Base-by-base conservation (phyloP, 75 land plant species). In the Picea sitchensis region DNA sequence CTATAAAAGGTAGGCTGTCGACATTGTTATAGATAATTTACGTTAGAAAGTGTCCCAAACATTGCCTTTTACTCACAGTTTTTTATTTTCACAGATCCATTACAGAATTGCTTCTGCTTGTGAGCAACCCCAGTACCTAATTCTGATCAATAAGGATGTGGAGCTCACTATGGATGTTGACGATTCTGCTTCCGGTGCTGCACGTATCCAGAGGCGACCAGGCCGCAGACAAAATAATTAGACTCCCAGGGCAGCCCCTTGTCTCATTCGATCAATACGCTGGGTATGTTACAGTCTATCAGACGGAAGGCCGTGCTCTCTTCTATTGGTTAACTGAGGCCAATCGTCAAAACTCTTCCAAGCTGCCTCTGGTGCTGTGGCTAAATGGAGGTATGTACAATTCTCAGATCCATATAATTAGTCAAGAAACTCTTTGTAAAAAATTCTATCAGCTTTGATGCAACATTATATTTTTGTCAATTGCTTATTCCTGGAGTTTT, bases 351-450 rank as follows among this genome's bases (percentile, higher is more conserved):
- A 7, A 82, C 12, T 21, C 77, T 0, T 65, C 80, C 63, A 81
- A 84, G 41, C 82, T 84, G n/a, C 90, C 91, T 2, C 77, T 89
- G 31, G 85, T 89, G 4, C 80, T 89, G 56, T 89, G 91, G 91
- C 86, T 89, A 14, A 89, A 89, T 79, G 91, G 91, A 88, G 90
- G 90, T 86, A 75, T 69, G 73, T 31, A 54, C 44, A 41, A 41
- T 2, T 41, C 44, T 41, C 4, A 0, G 44, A 41, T 41, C 44
- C 4, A 41, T 41, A 41, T 41, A 41, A 4, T 41, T 41, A 41
- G 44, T 41, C 3, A 41, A 41, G 4, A 41, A 41, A 4, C 4
- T 41, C 44, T 41, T 41, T 41, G 44, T 41, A 41, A 41, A 41
- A 41, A 41, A 4, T 41, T 41, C 3, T 41, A 41, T 41, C 44